Percentiles rank a stretch among this genome's conserved stretches.
Evolutionary conservation across 257 asterid genomes (phyloP).

Genomic region (Linderniella brevidens): DNA sequence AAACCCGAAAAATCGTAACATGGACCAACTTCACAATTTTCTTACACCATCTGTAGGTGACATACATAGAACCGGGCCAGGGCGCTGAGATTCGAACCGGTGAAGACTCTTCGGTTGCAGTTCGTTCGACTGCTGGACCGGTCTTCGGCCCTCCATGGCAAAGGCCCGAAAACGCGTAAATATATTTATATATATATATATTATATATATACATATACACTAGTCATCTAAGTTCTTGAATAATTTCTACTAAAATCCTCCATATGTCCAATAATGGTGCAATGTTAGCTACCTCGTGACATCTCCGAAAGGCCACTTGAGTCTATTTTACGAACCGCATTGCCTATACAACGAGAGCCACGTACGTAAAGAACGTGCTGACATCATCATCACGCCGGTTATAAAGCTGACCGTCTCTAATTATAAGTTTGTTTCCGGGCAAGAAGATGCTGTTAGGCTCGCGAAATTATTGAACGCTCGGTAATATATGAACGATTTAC

Average conservation of each 20-base stretch:
- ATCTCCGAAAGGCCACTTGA: constrained; percentile 34
- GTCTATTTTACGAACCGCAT: constrained; percentile 79
- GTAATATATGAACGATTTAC: constrained; percentile 12
- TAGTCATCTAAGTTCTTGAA: not conserved
- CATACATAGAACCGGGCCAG: constrained; percentile 76
- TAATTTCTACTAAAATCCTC: not conserved
- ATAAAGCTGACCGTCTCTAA: constrained; percentile 61
- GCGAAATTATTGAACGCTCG: constrained; percentile 57
- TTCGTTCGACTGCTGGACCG: constrained; percentile 85
- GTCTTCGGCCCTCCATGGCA: constrained; percentile 97
- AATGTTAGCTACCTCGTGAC: constrained; percentile 62
- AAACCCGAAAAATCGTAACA: too few relatives aligned
- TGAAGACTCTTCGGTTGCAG: constrained; percentile 30
- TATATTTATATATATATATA: constrained; percentile 3
- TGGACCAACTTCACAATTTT: too few relatives aligned
- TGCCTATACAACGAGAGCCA: constrained; percentile 45
- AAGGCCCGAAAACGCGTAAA: constrained; percentile 87
- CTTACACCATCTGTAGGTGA: constrained; percentile 23
- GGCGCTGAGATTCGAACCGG: constrained; percentile 26
- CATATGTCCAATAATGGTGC: not conserved
- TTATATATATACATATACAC: not conserved
- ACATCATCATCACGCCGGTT: constrained; percentile 79
- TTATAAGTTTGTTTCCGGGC: constrained; percentile 75
- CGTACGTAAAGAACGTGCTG: constrained; percentile 43
- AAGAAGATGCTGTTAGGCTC: constrained; percentile 80